Conservation (phyloP, 805 yeast genomes). For the Candida glaebosa region DNA sequence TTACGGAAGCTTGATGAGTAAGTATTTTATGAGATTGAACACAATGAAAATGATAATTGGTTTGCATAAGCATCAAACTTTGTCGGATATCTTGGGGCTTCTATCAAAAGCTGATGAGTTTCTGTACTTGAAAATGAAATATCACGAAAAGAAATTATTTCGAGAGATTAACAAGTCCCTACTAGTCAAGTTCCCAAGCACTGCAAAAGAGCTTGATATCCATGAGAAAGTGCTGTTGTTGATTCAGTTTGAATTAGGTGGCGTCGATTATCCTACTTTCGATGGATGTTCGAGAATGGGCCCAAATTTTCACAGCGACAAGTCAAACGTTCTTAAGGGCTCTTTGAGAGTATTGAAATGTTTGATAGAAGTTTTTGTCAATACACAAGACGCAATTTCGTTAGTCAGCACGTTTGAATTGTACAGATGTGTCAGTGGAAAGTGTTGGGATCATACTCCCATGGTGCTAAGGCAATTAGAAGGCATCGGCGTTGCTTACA, state of each 20-base stretch:
- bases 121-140: constrained; percentile 34
- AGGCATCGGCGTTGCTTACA: constrained; percentile 41
- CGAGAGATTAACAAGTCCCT: constrained; percentile 42
- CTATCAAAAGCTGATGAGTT: constrained; percentile 41
- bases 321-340: constrained; percentile 39
- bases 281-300: constrained; percentile 37
- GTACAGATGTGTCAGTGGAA: constrained; percentile 37
- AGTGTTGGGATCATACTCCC: constrained; percentile 50
- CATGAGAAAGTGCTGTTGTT: constrained; percentile 40
- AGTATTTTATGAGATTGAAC: constrained; percentile 43
- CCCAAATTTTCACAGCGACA: constrained; percentile 42
- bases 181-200: constrained; percentile 32
- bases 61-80: constrained; percentile 8
- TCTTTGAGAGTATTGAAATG: constrained; percentile 42
- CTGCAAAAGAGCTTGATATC: constrained; percentile 20
- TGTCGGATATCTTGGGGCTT: constrained; percentile 19
- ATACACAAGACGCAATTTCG: constrained; percentile 40
- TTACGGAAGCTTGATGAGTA: constrained; percentile 48
- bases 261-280: constrained; percentile 43
- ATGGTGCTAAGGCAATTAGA: constrained; percentile 46
- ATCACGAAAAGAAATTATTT: constrained; percentile 43
- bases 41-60: constrained; percentile 38
- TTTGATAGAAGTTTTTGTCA: constrained; percentile 40
- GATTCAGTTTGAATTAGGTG: constrained; percentile 50
- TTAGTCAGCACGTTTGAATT: constrained; percentile 35